Base-by-base conservation (phyloP, 495 filamentous ascomycete species). In the Bacidia rubella region DNA sequence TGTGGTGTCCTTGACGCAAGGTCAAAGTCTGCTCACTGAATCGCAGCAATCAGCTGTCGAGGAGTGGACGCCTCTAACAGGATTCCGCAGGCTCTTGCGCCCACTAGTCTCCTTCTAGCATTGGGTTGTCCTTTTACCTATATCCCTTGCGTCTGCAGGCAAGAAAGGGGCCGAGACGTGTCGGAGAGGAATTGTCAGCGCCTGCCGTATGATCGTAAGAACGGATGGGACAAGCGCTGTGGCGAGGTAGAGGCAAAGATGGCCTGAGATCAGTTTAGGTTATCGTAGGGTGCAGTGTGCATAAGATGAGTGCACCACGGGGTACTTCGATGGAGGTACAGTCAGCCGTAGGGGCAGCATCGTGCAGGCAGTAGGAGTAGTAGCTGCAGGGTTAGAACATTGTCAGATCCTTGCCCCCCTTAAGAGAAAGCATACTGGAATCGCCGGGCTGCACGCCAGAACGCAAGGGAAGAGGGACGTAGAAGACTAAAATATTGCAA, bases 11-110 rank as follows among this genome's bases (percentile, higher is more conserved):
- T 25, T 50, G 47, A 50, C 47, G 47, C 47, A 50, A 50, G 47
- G 47, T 22, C 26, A 20, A 50, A 38, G 47, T 17, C 7, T 35
- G 47, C 47, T n/a, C 26, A 38, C 11, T 35, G 25, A 50, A 50
- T 50, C 47, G 47, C 47, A 50, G 26, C 47, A 50, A 50, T 50
- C 47, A 38, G 47, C 27, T 5, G 47, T 2, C 10, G 47, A 50
- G 47, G 32, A 50, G 29, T 32, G 47, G 15, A 50, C 26, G 47
- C 47, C 47, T 35, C 47, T 44, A 17, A 17, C 12, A 44, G 20
- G 41, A 44, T 44, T 44, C 41, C 41, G 41, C 41, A 7, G 41
- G 7, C 29, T 35, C 29, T 35, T 35, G 29, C 29, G 29, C 29
- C 15, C 15, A 15, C 29, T 35, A 35, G 29, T 5, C 29, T 35